Conservation (phyloP, 441 rosid genomes). For the Melastoma candidum region DNA sequence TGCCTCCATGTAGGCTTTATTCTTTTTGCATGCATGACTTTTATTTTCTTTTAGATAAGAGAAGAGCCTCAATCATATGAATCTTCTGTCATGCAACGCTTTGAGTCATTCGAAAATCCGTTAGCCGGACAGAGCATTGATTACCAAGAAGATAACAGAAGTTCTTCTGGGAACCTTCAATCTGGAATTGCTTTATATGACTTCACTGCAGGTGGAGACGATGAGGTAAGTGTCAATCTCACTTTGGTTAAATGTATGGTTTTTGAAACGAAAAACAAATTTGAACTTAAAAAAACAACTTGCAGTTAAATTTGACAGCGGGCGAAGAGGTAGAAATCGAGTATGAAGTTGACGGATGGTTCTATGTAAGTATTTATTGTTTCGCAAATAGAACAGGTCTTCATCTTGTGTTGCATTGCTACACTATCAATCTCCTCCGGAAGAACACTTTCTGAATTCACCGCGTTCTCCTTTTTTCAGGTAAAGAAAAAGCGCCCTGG, state of each 20-base stretch:
- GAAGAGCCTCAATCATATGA: slow-evolving; percentile 93
- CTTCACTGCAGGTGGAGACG: slow-evolving; percentile 99
- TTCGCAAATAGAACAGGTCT: no score
- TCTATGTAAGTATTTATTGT: slow-evolving; percentile 51
- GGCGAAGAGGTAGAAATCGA: slow-evolving; percentile 94
- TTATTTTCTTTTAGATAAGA: slow-evolving; percentile 42
- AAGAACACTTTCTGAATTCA: no score
- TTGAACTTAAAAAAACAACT: slow-evolving; percentile 10
- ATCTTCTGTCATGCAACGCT: slow-evolving; percentile 46
- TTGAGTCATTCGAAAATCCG: slow-evolving; percentile 77
- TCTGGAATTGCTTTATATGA: slow-evolving; percentile 85
- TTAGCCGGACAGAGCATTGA: slow-evolving; percentile 54
- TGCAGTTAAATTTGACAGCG: slow-evolving; percentile 88
- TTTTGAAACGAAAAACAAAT: background rate
- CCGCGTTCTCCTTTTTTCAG: slow-evolving; percentile 26
- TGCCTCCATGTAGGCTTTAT: no score
- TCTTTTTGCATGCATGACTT: background rate
- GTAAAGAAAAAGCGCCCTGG: slow-evolving; percentile 98
- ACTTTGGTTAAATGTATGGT: no score
- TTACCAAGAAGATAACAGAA: slow-evolving; percentile 51
- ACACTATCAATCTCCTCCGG: background rate
- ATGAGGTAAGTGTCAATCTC: slow-evolving; percentile 47
- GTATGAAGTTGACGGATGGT: slow-evolving; percentile 98
- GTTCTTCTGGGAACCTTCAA: slow-evolving; percentile 57
- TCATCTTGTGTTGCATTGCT: background rate